These are phyloP conservation scores for Taxawa tesnikishii DNA, from an alignment of 2,329 filamentous ascomycete genomes.

Conservation along the genomic window DNA sequence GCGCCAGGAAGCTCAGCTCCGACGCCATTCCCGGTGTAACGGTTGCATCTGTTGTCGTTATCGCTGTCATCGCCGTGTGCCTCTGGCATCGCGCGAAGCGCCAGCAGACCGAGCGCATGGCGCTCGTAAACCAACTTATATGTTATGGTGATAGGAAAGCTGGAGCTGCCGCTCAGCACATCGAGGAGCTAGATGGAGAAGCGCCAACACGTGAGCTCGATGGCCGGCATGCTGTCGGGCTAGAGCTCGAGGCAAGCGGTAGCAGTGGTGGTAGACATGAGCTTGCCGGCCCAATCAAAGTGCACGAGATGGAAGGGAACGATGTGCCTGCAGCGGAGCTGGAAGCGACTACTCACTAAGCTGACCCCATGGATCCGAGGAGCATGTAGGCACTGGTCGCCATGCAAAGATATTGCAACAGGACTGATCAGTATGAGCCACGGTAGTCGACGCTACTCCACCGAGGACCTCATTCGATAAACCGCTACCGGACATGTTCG, in stretches of 20 bases:
- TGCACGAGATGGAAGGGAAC: conserved; percentile 3
- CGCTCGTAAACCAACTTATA: background rate
- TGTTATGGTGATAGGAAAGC: background rate
- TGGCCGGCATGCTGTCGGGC: background rate
- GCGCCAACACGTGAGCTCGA: conserved; percentile 2
- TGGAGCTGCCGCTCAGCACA: background rate
- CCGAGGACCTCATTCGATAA: too few species aligned
- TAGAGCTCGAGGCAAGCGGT: conserved; percentile 1
- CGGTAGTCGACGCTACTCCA: too few species aligned
- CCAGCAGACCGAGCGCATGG: background rate
- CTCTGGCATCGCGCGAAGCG: background rate
- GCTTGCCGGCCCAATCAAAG: background rate
- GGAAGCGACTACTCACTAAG: too few species aligned
- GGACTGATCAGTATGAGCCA: too few species aligned
- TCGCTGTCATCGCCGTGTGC: conserved; percentile 12
- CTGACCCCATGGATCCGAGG: too few species aligned
- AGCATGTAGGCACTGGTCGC: too few species aligned
- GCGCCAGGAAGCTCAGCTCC: conserved; percentile 10
- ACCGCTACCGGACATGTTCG: too few species aligned
- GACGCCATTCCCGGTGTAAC: conserved; percentile 21
- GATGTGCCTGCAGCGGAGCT: background rate
- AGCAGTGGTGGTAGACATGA: background rate
- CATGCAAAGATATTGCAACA: too few species aligned
- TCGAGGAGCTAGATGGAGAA: conserved; percentile 1
- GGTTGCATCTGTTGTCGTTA: conserved; percentile 16